These are phyloP conservation scores for Verticillium albo-atrum DNA, from an alignment of 2,329 filamentous ascomycete genomes.

Conservation along the genomic window DNA sequence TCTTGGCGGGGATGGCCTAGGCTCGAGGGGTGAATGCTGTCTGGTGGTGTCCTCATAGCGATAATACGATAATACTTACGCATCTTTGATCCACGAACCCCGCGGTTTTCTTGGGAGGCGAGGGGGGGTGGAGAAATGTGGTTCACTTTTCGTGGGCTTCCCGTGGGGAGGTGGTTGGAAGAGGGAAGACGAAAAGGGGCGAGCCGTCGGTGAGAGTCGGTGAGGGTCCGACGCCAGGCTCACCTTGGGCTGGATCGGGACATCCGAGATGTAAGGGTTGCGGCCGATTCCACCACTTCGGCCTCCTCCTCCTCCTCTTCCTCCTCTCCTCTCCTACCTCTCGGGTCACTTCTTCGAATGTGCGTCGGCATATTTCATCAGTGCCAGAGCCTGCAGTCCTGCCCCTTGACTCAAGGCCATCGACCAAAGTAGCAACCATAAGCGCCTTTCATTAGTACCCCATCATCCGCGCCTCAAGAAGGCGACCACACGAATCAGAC, in stretches of 20 bases:
- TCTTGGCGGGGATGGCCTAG: constrained; percentile 19
- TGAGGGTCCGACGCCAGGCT: not conserved
- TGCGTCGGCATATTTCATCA: no score
- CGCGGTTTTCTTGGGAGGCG: not conserved
- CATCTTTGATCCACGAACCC: not conserved
- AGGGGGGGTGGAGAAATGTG: not conserved
- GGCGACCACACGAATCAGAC: not conserved
- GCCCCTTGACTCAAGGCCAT: not conserved
- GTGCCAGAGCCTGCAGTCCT: no score
- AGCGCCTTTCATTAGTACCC: not conserved
- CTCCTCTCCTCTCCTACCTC: no score
- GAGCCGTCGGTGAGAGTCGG: not conserved
- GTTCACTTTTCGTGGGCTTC: no score
- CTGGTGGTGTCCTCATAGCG: not conserved
- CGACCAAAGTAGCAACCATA: not conserved
- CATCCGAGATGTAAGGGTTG: not conserved
- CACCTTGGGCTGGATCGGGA: not conserved
- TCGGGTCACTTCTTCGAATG: not conserved
- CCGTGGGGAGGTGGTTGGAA: not conserved
- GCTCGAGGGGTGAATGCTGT: no score
- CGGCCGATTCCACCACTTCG: not conserved
- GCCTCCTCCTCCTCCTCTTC: no score
- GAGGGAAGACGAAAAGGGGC: not conserved
- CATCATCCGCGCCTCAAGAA: not conserved
- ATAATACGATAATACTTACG: not conserved